Percentiles rank a stretch among this genome's conserved stretches.
Conservation (phyloP, 331 rosid genomes). For the Acacia pycnantha region DNA sequence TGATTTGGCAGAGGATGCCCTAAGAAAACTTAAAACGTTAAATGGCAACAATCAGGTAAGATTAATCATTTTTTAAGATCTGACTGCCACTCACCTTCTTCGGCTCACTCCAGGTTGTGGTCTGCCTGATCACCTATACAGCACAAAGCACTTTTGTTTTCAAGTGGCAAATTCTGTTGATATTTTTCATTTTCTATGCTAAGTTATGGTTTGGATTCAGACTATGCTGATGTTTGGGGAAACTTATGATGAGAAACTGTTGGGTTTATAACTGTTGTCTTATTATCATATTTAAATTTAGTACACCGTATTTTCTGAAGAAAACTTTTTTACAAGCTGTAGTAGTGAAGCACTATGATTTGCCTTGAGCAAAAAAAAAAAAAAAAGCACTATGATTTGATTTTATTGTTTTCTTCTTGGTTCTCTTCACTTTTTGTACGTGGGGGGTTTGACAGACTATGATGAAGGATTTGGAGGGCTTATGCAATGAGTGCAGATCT, state of each 20-base stretch:
- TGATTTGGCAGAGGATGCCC: slow-evolving; percentile 45
- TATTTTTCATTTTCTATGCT: no score
- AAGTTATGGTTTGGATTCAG: neutral
- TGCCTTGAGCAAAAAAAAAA: no score
- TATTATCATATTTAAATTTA: neutral
- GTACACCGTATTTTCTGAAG: neutral
- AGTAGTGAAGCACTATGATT: neutral
- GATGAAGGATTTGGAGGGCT: slow-evolving; percentile 45
- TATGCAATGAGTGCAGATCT: slow-evolving; percentile 39
- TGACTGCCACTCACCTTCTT: slow-evolving; percentile 7
- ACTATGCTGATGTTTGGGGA: neutral
- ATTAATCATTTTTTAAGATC: slow-evolving; percentile 10
- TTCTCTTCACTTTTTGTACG: neutral
- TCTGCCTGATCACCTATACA: neutral
- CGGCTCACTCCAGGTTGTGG: slow-evolving; percentile 1
- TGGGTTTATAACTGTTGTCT: slow-evolving; percentile 5
- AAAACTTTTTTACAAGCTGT: neutral
- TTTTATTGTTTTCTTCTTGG: slow-evolving; percentile 7
- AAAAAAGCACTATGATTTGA: neutral
- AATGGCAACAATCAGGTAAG: slow-evolving; percentile 35
- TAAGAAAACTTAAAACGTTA: slow-evolving; percentile 32
- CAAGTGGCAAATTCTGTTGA: neutral
- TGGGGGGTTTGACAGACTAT: slow-evolving; percentile 37
- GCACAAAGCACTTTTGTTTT: neutral
- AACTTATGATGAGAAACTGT: neutral